Base-by-base conservation (phyloP, 73 alveolate genomes). In the Paramecium primaurelia region DNA sequence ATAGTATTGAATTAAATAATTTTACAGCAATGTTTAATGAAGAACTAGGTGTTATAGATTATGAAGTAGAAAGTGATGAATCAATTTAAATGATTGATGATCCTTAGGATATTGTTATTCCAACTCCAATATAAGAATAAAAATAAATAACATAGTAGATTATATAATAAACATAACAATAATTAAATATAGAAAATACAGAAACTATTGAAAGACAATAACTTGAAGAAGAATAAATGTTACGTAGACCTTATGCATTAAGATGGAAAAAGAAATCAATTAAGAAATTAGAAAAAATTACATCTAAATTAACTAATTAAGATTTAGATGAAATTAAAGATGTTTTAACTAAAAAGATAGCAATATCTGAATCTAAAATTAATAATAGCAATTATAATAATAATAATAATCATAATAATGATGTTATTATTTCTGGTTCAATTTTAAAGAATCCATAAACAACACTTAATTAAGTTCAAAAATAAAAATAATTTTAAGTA, bases 11-110 rank as follows among this genome's bases (percentile, higher is more conserved):
- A 54, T 18, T 54, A 16, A 16, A 54, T 54, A 16, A 54, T 54
- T 54, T 54, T 54, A 54, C 32, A 54, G 36, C 20, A 54, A 68
- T 68, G 84, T 68, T 68, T 34, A 34, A 68, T 68, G 45, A 68
- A 68, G 45, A 68, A 68, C 11, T 32, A 68, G 84, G 32, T 12
- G 34, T 16, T 25, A 75, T 75, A n/a, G 59, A 37, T 16, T 37
- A 75, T 75, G 64, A 75, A 45, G 88, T 75, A 9, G 88, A 75
- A 37, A 75, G 88, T 37, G 64, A 75, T 75, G 69, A 75, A 37
- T 75, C 88, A 40, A 75, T 75, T 34, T 16, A 75, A 16, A 14
- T 75, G 18, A 16, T 75, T 22, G 32, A 36, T 12, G 22, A 75
- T 9, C 34, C 25, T 0, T 20, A 18, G 16, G 47, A 32, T 7